Percentiles rank a stretch among this genome's conserved stretches.
phyloP scores from a whole-genome alignment of 108 stramenopile genomes.

The Nannochloropsis salina region DNA sequence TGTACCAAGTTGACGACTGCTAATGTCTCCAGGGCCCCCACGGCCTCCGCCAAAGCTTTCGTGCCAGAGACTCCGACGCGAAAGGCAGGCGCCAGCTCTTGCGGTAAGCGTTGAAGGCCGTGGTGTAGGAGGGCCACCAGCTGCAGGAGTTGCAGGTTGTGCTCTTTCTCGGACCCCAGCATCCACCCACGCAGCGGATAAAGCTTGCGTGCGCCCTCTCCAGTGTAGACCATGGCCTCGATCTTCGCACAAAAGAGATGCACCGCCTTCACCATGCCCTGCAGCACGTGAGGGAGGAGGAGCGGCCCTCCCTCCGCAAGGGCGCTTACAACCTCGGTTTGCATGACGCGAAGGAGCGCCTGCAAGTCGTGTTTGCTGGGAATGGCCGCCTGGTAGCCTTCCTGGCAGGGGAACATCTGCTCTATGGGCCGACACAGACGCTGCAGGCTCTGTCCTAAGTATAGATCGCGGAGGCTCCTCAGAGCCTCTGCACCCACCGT shows the following conservation, averaged over 20 bases:
- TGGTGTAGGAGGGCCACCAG: conserved; percentile 40
- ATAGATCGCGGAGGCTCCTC: conserved; percentile 28
- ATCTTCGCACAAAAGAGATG: conserved; percentile 41
- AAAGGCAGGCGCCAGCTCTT: neutral
- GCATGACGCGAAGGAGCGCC: conserved; percentile 35
- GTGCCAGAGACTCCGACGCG: neutral
- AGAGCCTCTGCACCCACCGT: conserved; percentile 28
- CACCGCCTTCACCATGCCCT: conserved; percentile 39
- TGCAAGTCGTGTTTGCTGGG: conserved; percentile 45
- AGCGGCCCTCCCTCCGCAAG: conserved; percentile 18
- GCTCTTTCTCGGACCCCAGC: conserved; percentile 35
- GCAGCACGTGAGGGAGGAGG: conserved; percentile 29
- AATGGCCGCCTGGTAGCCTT: conserved; percentile 44
- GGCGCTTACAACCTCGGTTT: conserved; percentile 27
- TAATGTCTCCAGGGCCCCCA: conserved; percentile 27
- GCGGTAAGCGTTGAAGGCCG: conserved; percentile 27
- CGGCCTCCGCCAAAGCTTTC: conserved; percentile 18
- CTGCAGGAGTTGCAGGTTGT: conserved; percentile 42
- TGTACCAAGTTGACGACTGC: conserved; percentile 20
- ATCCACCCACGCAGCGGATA: conserved; percentile 3
- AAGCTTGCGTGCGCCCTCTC: conserved; percentile 22
- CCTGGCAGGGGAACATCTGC: conserved; percentile 45
- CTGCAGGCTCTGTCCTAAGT: conserved; percentile 33
- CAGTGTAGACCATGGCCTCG: conserved; percentile 37
- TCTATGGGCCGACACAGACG: conserved; percentile 33